phyloP scores from a whole-genome alignment of 1,139 yeast genomes.

The Blastobotrys elegans region DNA sequence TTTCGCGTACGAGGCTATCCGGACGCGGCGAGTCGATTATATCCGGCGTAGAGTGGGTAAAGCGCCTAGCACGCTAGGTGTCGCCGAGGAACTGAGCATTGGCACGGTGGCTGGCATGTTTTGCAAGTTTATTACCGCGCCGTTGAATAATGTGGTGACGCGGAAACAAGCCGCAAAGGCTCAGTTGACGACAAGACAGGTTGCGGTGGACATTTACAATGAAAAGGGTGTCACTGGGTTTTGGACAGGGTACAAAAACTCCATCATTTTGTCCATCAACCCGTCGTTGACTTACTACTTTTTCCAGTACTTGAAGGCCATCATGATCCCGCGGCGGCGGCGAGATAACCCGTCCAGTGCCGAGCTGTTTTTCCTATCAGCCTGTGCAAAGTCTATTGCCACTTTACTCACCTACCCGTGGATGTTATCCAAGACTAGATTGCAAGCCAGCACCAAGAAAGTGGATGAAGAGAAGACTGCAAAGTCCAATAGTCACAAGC shows the following conservation, averaged over 20 bases:
- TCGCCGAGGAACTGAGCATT: slow-evolving; percentile 78
- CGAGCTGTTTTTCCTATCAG: slow-evolving; percentile 31
- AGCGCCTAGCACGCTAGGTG: slow-evolving; percentile 73
- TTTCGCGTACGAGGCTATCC: slow-evolving; percentile 81
- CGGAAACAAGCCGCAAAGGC: slow-evolving; percentile 31
- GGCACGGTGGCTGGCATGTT: slow-evolving; percentile 67
- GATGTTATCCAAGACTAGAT: slow-evolving; percentile 60
- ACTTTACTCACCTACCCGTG: slow-evolving; percentile 34
- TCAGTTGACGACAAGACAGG: slow-evolving; percentile 14
- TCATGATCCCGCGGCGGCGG: slow-evolving; percentile 25
- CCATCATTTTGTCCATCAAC: slow-evolving; percentile 62
- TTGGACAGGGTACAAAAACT: slow-evolving; percentile 74
- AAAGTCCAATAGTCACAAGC: background rate
- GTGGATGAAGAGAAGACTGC: slow-evolving; percentile 6
- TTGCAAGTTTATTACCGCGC: slow-evolving; percentile 34
- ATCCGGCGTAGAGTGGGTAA: slow-evolving; percentile 71
- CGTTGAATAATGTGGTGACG: slow-evolving; percentile 33
- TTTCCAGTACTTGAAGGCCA: slow-evolving; percentile 27
- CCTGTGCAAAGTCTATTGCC: slow-evolving; percentile 34
- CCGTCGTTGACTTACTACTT: slow-evolving; percentile 66
- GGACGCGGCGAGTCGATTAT: slow-evolving; percentile 75
- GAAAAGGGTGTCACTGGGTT: slow-evolving; percentile 62
- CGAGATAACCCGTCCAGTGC: slow-evolving; percentile 28
- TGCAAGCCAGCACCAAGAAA: slow-evolving; percentile 49
- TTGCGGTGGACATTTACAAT: slow-evolving; percentile 47